A percentile compares a stretch with the other conserved stretches of the same genome.
Evolutionary conservation across 1,284 basidiomycete genomes (phyloP).

Genomic region (Fomitopsis schrenkii): DNA sequence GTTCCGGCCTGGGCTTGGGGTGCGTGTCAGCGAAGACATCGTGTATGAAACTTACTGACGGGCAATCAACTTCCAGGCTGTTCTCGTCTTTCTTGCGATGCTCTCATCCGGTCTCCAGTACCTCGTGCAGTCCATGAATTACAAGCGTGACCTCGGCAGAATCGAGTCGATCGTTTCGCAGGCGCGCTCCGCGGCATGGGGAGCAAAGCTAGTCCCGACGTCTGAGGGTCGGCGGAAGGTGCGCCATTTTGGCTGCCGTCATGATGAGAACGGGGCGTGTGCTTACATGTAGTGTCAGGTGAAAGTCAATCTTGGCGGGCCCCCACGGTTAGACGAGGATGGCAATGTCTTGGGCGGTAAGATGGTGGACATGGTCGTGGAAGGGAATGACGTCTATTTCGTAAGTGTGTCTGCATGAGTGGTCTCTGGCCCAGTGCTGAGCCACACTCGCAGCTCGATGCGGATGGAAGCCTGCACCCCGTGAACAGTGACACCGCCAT

Average conservation of each 20-base stretch:
- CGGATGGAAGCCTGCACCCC: conserved; percentile 47
- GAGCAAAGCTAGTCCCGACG: conserved; percentile 57
- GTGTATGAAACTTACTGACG: conserved; percentile 9
- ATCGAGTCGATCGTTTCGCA: conserved; percentile 63
- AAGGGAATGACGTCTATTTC: conserved; percentile 64
- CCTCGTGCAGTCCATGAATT: conserved; percentile 73
- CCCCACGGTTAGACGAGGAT: conserved; percentile 47
- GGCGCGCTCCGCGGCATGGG: conserved; percentile 74
- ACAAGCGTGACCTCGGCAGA: conserved; percentile 64
- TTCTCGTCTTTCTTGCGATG: conserved; percentile 69
- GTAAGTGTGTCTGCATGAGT: conserved; percentile 45
- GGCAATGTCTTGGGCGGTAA: conserved; percentile 46
- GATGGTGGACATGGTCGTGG: conserved; percentile 75
- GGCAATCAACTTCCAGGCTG: conserved; percentile 44
- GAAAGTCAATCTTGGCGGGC: conserved; percentile 62
- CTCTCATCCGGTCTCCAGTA: conserved; percentile 79
- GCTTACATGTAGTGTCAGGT: conserved; percentile 39
- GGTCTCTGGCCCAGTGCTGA: not conserved
- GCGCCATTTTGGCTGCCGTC: conserved; percentile 10
- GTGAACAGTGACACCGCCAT: conserved; percentile 46
- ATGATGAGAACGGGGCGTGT: not conserved
- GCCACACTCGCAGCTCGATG: conserved; percentile 26
- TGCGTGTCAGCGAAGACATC: conserved; percentile 29
- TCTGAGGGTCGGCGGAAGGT: conserved; percentile 64
- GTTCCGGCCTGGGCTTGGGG: conserved; percentile 85